Evolutionary conservation across 2,329 filamentous ascomycete genomes (phyloP).

Genomic region (Fusarium nurragi): DNA sequence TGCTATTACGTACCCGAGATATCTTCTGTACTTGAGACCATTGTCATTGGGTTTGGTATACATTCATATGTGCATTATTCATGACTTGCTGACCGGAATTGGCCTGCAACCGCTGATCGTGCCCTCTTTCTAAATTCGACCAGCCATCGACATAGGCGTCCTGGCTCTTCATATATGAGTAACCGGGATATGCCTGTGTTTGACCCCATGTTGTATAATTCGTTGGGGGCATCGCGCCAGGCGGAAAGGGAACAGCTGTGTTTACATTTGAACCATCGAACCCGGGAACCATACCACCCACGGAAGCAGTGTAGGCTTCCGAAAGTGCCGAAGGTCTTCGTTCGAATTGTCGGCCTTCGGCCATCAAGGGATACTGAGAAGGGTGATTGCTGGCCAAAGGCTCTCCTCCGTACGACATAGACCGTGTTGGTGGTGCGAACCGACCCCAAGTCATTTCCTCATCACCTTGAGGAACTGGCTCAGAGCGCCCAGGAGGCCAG

Average conservation of each 20-base stretch:
- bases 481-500: slow-evolving; percentile 53
- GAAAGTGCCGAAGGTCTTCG: slow-evolving; percentile 54
- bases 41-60: slow-evolving; percentile 30
- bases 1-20: neutral
- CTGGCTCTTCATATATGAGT: slow-evolving; percentile 51
- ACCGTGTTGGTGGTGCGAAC: slow-evolving; percentile 56
- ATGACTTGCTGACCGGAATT: slow-evolving; percentile 24
- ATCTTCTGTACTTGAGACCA: neutral
- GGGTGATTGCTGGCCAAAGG: slow-evolving; percentile 49
- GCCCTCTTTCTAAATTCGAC: slow-evolving; percentile 42
- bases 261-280: slow-evolving; percentile 51
- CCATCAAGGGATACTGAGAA: slow-evolving; percentile 53
- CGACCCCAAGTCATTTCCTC: slow-evolving; percentile 55
- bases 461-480: slow-evolving; percentile 53
- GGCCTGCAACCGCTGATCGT: slow-evolving; percentile 18
- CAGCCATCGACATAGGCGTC: slow-evolving; percentile 52
- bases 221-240: slow-evolving; percentile 51
- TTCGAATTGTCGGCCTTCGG: slow-evolving; percentile 54
- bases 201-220: slow-evolving; percentile 58
- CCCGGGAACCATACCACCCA: slow-evolving; percentile 50
- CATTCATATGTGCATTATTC: slow-evolving; percentile 6
- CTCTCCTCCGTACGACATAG: slow-evolving; percentile 61
- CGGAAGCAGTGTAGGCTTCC: slow-evolving; percentile 56
- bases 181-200: slow-evolving; percentile 46
- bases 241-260: slow-evolving; percentile 48